phyloP scores from a whole-genome alignment of 2,329 filamentous ascomycete genomes.

The Achaetomium macrosporum region DNA sequence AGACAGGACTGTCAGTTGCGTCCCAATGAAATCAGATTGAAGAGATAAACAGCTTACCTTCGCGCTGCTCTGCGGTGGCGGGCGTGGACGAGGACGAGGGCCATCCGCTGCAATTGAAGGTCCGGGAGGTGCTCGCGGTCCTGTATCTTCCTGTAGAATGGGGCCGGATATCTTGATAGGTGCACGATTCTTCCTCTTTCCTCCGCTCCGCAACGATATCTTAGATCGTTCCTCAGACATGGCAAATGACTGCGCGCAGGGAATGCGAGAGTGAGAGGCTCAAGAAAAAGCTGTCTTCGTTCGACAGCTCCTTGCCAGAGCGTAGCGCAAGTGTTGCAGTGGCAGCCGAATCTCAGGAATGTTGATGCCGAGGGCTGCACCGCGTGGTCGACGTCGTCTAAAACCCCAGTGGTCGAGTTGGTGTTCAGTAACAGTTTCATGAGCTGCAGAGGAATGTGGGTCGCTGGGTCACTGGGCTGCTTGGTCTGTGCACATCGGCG shows the following conservation, averaged over 20 bases:
- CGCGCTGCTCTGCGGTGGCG: slow-evolving; percentile 47
- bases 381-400: too few species aligned
- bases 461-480: too few species aligned
- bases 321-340: too few species aligned
- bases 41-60: slow-evolving; percentile 39
- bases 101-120: slow-evolving; percentile 25
- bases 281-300: not conserved
- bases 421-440: too few species aligned
- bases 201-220: slow-evolving; percentile 56
- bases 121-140: slow-evolving; percentile 28
- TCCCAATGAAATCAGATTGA: not conserved
- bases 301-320: too few species aligned
- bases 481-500: too few species aligned
- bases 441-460: too few species aligned
- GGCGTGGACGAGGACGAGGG: slow-evolving; percentile 37
- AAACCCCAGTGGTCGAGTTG: too few species aligned
- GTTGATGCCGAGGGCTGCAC: too few species aligned
- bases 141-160: slow-evolving; percentile 46
- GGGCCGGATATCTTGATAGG: slow-evolving; percentile 60
- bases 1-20: slow-evolving; percentile 12
- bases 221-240: slow-evolving; percentile 60
- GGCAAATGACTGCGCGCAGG: slow-evolving; percentile 15
- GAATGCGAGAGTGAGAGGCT: not conserved
- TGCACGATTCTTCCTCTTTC: slow-evolving; percentile 56
- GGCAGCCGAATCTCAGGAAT: too few species aligned